Conservation (phyloP, 345 rosid species). For the Hypericum androsaemum region DNA sequence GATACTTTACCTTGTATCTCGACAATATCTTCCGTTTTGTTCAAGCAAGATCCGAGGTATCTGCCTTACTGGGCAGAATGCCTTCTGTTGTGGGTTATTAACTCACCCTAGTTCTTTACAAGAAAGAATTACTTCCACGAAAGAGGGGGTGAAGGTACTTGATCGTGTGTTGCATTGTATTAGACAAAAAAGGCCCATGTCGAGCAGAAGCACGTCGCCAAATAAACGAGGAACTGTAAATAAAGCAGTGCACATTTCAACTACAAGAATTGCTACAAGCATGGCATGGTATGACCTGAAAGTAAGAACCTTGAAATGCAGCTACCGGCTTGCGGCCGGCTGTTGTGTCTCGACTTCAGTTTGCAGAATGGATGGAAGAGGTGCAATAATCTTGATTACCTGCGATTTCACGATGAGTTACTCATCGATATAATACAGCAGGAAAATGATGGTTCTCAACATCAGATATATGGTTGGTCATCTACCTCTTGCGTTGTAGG, state of each 20-base stretch:
- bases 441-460: background rate
- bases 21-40: background rate
- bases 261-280: too few relatives aligned
- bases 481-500: slow-evolving; percentile 49
- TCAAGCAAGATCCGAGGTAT: background rate
- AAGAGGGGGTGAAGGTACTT: background rate
- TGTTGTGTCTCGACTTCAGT: slow-evolving; percentile 25
- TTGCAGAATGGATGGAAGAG: slow-evolving; percentile 43
- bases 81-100: background rate
- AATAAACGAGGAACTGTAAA: too few relatives aligned
- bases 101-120: background rate
- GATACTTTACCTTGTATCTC: background rate
- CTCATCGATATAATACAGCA: background rate
- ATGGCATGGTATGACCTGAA: too few relatives aligned
- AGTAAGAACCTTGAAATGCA: too few relatives aligned
- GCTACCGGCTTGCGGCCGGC: background rate
- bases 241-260: too few relatives aligned
- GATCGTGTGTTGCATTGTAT: too few relatives aligned
- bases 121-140: background rate
- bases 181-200: too few relatives aligned
- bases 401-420: slow-evolving; percentile 12
- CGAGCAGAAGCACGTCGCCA: too few relatives aligned
- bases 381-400: slow-evolving; percentile 46
- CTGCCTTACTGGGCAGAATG: background rate
- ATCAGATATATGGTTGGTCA: background rate